Percentiles rank a stretch among this genome's conserved stretches.
Evolutionary conservation across 768 basidiomycete genomes (phyloP).

Genomic region (Suillus subluteus): DNA sequence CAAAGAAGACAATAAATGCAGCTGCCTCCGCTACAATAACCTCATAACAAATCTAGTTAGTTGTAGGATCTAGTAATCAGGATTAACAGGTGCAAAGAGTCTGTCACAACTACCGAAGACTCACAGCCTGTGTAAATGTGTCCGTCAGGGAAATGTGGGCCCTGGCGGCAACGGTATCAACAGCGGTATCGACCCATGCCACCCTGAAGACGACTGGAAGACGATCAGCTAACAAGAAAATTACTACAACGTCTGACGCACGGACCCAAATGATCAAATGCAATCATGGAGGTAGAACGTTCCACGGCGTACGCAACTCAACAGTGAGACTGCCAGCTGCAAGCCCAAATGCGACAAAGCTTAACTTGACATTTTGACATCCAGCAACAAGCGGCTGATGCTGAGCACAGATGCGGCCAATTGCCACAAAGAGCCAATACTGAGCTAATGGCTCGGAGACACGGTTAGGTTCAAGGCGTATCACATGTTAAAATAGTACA

Average conservation of each 20-base stretch:
- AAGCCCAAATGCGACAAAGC: conserved; percentile 25
- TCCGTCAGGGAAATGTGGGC: conserved; percentile 22
- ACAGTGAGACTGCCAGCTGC: conserved; percentile 7
- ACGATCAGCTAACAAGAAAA: background rate
- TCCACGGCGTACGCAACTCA: conserved; percentile 15
- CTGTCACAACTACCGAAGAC: background rate
- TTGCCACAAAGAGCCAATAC: conserved; percentile 21
- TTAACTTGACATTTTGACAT: background rate
- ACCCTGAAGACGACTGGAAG: conserved; percentile 26
- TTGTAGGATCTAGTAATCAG: conserved; percentile 13
- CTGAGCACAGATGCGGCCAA: conserved; percentile 25
- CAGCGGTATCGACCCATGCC: conserved; percentile 24
- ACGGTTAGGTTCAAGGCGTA: background rate
- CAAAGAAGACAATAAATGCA: conserved; percentile 26
- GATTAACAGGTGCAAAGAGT: background rate
- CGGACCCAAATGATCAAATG: conserved; percentile 32
- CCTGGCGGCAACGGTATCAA: conserved; percentile 16
- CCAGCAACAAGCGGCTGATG: conserved; percentile 20
- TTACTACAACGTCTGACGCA: conserved; percentile 13
- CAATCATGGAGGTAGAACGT: conserved; percentile 25
- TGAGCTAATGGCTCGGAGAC: conserved; percentile 17
- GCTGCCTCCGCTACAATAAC: conserved; percentile 23
- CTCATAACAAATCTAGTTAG: conserved; percentile 23
- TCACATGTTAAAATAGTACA: background rate
- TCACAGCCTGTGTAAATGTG: conserved; percentile 19